phyloP scores from a whole-genome alignment of 768 basidiomycete genomes.

The Nevesoporus exiguus region DNA sequence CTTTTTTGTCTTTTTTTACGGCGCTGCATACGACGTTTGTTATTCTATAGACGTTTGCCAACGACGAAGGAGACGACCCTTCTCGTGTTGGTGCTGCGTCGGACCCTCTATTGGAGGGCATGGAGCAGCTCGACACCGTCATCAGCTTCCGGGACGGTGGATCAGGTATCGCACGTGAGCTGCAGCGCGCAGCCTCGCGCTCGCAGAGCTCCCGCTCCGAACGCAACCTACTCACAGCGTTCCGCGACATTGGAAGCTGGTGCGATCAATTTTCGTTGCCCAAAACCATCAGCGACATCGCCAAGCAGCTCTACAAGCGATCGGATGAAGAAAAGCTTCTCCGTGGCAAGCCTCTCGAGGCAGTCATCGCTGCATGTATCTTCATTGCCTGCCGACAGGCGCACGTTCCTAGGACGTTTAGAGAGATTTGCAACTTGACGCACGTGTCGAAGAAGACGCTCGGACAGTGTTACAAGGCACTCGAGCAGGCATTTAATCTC shows the following conservation, averaged over 20 bases:
- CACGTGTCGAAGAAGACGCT: constrained; percentile 93
- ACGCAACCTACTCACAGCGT: constrained; percentile 82
- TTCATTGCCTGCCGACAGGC: constrained; percentile 96
- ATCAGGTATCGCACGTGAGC: constrained; percentile 84
- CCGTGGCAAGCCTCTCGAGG: constrained; percentile 86
- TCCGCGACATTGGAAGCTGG: constrained; percentile 89
- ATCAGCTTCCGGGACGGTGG: constrained; percentile 96
- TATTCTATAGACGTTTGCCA: constrained; percentile 86
- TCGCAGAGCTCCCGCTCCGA: constrained; percentile 76
- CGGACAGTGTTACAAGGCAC: constrained; percentile 88
- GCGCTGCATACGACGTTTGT: constrained; percentile 22
- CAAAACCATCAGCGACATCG: constrained; percentile 91
- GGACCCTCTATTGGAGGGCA: constrained; percentile 90
- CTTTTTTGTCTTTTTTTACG: constrained; percentile 12
- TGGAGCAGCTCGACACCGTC: constrained; percentile 91
- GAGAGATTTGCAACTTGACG: constrained; percentile 91
- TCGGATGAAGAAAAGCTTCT: constrained; percentile 94
- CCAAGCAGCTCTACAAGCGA: constrained; percentile 96
- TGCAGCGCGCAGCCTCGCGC: constrained; percentile 89
- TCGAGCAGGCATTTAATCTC: constrained; percentile 86
- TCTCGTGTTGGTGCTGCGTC: constrained; percentile 98
- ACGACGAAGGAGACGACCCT: constrained; percentile 98
- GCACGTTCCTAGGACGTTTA: constrained; percentile 92
- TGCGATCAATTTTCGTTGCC: constrained; percentile 95
- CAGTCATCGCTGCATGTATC: constrained; percentile 95